Base-by-base conservation (phyloP, 441 rosid species). In the Populus hybrid region DNA sequence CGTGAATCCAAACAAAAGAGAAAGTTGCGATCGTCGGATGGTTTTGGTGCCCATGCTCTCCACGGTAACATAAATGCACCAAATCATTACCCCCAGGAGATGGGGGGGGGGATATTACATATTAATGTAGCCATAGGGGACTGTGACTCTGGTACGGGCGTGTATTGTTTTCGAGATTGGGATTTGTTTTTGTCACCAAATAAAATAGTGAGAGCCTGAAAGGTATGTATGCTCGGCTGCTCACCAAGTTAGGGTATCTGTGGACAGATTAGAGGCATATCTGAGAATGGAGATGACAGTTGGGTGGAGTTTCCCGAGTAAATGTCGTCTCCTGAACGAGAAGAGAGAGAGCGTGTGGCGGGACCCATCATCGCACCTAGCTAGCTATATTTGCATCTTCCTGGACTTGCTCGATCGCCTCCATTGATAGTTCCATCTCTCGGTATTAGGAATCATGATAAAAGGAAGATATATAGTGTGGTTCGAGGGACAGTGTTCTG, bases 161-260 rank as follows among this genome's bases (percentile, higher is more conserved):
- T 71, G 50, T 77, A 86, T 89, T 90, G 91, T 87, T 90, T 85
- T 79, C 59, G 78, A 68, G 65, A 2, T 75, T 75, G 87, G 84
- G 82, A 79, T 84, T 84, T 81, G 83, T 71, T 76, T 46, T 72
- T 82, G 76, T 78, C 79, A 32, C 72, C 74, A 66, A 40, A 80
- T 9, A 21, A 63, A 75, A 76, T 24, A 68, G 7, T 14, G n/a
- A 40, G 2, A 40, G 46, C 46, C 46, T 14, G 16, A 5, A 35
- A 32, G 21, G 64, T 0, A 42, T 42, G 46, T 12, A 38, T 40
- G 26, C 34, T 10, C 18, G 9, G 40, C 3, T 78, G 40, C 40
- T 38, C 63, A 21, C 35, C 40, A 5, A 5, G 75, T 26, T 14
- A 26, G 53, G n/a, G 46, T 50, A 64, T 67, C 72, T 71, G 61